phyloP scores from a whole-genome alignment of 148 eudicot species.

The Camellia granthamiana region DNA sequence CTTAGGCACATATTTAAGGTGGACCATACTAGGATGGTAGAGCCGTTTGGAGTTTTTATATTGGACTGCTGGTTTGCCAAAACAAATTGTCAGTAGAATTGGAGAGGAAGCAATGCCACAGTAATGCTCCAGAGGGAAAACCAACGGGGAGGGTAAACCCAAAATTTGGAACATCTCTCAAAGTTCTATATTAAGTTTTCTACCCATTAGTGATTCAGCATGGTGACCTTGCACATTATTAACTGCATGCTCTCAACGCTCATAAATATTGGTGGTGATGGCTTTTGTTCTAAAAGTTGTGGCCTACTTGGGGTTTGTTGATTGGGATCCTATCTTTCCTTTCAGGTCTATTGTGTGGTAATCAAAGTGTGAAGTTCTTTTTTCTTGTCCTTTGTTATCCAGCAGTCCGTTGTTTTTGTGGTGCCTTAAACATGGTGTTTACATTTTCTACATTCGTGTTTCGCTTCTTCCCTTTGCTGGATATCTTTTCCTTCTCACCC shows the following conservation, averaged over 20 bases:
- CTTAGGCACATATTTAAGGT: background rate
- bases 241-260: background rate
- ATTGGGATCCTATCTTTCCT: background rate
- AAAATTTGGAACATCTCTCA: background rate
- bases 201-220: background rate
- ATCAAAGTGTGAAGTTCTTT: background rate
- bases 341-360: background rate
- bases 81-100: background rate
- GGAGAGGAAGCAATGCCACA: background rate
- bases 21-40: background rate
- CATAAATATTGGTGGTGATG: background rate
- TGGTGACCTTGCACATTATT: conserved; percentile 7
- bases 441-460: background rate
- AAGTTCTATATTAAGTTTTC: background rate
- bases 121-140: conserved; percentile 1
- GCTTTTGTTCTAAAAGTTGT: background rate
- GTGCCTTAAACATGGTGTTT: background rate
- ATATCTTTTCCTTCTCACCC: background rate
- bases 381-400: background rate
- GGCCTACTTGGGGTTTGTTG: conserved; percentile 6
- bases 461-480: background rate
- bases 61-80: background rate
- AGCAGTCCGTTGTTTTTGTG: background rate
- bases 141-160: background rate
- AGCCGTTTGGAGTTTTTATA: background rate